These are phyloP conservation scores for Taiozyma sp. DNA, from an alignment of 1,139 yeast species.

Conservation along the genomic window DNA sequence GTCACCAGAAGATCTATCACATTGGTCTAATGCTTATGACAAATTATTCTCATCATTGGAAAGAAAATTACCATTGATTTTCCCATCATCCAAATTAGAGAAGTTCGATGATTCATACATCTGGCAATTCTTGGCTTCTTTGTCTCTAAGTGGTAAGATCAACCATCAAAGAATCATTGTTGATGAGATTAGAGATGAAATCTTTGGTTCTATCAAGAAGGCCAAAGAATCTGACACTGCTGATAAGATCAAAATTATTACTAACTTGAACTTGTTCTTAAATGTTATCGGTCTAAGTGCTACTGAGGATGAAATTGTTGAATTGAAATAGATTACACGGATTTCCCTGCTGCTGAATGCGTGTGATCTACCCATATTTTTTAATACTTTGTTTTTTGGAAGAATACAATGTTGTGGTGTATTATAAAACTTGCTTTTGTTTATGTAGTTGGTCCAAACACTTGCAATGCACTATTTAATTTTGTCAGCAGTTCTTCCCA, in stretches of 20 bases:
- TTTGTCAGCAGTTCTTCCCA: conserved; percentile 91
- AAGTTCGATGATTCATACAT: conserved; percentile 76
- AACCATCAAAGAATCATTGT: conserved; percentile 93
- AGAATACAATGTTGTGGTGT: background rate
- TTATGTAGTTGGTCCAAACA: conserved; percentile 31
- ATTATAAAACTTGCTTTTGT: background rate
- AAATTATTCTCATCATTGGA: conserved; percentile 74
- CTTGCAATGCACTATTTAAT: conserved; percentile 70
- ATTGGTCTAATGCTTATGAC: conserved; percentile 83
- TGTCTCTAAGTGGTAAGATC: conserved; percentile 87
- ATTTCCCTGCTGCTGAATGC: background rate
- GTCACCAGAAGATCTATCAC: conserved; percentile 41
- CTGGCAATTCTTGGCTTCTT: conserved; percentile 96
- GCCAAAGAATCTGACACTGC: conserved; percentile 59
- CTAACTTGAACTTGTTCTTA: conserved; percentile 84
- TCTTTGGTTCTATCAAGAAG: conserved; percentile 80
- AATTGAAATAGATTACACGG: conserved; percentile 25
- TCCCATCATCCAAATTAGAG: conserved; percentile 62
- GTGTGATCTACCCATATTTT: background rate
- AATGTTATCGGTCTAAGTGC: conserved; percentile 97
- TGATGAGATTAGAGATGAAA: conserved; percentile 91
- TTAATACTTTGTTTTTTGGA: background rate
- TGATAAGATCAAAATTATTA: conserved; percentile 61
- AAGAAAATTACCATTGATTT: conserved; percentile 69
- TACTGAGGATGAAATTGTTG: conserved; percentile 45